A percentile compares a stretch with the other conserved stretches of the same genome.
phyloP scores from a whole-genome alignment of 2,329 filamentous ascomycete species.

The Tricladium varicosporioides region DNA sequence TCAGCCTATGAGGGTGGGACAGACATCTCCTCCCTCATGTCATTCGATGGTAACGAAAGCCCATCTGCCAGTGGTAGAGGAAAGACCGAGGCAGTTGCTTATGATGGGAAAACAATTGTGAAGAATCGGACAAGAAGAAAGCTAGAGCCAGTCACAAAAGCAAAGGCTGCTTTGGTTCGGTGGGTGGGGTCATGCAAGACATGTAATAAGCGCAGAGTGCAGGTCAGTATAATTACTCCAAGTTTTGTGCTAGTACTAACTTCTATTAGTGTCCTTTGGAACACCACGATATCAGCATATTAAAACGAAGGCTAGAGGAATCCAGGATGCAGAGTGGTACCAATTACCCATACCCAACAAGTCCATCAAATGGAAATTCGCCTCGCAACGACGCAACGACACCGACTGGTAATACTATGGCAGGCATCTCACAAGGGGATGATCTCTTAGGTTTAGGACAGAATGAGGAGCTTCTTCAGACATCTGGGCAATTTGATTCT shows the following conservation, averaged over 20 bases:
- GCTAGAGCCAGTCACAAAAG: slow-evolving; percentile 22
- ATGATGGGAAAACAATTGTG: slow-evolving; percentile 24
- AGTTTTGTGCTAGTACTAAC: background rate
- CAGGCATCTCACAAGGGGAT: slow-evolving; percentile 13
- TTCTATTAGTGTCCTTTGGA: slow-evolving; percentile 26
- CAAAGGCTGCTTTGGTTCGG: slow-evolving; percentile 31
- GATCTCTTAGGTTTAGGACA: slow-evolving; percentile 24
- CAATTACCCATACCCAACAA: slow-evolving; percentile 11
- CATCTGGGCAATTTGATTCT: background rate
- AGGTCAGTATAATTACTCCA: slow-evolving; percentile 11
- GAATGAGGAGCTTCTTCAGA: slow-evolving; percentile 11
- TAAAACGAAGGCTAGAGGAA: slow-evolving; percentile 17
- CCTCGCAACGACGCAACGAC: background rate
- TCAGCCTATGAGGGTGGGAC: slow-evolving; percentile 19
- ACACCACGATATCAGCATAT: slow-evolving; percentile 29
- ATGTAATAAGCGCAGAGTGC: slow-evolving; percentile 24
- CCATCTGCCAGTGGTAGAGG: slow-evolving; percentile 13
- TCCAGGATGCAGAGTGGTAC: background rate
- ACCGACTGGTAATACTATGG: slow-evolving; percentile 7
- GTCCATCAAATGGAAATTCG: slow-evolving; percentile 11
- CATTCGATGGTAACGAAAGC: slow-evolving; percentile 25
- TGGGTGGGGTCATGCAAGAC: slow-evolving; percentile 26
- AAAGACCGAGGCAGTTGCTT: slow-evolving; percentile 20
- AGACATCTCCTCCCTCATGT: slow-evolving; percentile 30
- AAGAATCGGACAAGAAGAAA: slow-evolving; percentile 21